A percentile compares a stretch with the other conserved stretches of the same genome.
phyloP scores from a whole-genome alignment of 176 grass and related monocot genomes.

The Pontederia paniculata region DNA sequence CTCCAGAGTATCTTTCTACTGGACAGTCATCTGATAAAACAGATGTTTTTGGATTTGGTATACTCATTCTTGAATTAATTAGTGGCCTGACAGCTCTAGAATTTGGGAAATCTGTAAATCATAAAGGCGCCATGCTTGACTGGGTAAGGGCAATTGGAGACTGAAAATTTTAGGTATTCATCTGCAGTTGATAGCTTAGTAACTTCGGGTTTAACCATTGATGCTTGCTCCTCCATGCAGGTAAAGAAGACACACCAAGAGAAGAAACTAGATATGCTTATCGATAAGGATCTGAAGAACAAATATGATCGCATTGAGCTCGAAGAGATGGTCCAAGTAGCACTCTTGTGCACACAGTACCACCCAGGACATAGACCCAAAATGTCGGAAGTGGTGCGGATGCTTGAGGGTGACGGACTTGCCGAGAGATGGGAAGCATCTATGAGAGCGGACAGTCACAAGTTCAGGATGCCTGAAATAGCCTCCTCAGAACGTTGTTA shows the following conservation, averaged over 20 bases:
- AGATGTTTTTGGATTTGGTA: conserved; percentile 92
- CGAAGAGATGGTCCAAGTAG: conserved; percentile 85
- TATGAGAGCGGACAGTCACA: conserved; percentile 39
- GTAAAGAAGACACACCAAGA: conserved; percentile 97
- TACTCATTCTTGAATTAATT: conserved; percentile 79
- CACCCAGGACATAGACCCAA: conserved; percentile 60
- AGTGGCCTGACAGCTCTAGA: conserved; percentile 69
- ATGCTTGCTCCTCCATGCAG: conserved; percentile 30
- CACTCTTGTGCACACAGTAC: conserved; percentile 86
- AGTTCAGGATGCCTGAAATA: conserved; percentile 58
- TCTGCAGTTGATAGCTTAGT: too few relatives aligned
- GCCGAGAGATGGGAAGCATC: conserved; percentile 90
- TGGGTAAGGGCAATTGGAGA: conserved; percentile 41
- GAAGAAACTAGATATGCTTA: conserved; percentile 67
- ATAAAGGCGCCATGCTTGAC: conserved; percentile 91
- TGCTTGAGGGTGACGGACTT: conserved; percentile 87
- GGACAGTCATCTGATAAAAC: conserved; percentile 92
- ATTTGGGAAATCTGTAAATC: conserved; percentile 82
- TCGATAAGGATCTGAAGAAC: conserved; percentile 47
- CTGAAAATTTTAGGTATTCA: neutral
- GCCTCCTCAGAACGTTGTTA: conserved; percentile 50
- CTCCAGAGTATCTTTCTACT: conserved; percentile 88
- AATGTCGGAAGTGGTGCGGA: conserved; percentile 88
- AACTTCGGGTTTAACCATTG: neutral
- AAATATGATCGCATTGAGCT: conserved; percentile 65